Evolutionary conservation across 2,329 filamentous ascomycete genomes (phyloP).

Genomic region (Sporothrix euskadiensis): DNA sequence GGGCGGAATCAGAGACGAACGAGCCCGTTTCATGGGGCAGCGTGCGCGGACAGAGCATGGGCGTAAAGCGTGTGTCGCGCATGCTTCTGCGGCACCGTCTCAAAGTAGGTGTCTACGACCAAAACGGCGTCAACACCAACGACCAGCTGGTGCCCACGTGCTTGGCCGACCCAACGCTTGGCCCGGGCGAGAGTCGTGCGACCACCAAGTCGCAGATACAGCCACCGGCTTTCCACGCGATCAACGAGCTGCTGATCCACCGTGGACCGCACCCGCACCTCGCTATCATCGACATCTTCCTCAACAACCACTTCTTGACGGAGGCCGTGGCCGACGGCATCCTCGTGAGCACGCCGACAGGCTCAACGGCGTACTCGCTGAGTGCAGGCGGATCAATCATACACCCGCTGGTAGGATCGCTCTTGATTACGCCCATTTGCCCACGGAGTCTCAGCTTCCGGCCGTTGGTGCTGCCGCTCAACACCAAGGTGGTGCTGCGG

Average conservation of each 20-base stretch:
- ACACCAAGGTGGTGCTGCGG: slow-evolving; percentile 78
- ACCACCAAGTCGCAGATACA: neutral
- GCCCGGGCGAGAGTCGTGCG: neutral
- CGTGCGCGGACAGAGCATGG: slow-evolving; percentile 78
- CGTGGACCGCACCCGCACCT: slow-evolving; percentile 87
- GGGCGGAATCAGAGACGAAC: slow-evolving; percentile 26
- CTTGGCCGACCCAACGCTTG: slow-evolving; percentile 19
- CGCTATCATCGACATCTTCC: slow-evolving; percentile 85
- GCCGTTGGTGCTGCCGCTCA: slow-evolving; percentile 82
- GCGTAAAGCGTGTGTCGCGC: slow-evolving; percentile 69
- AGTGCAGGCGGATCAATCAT: slow-evolving; percentile 90
- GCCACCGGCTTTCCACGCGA: slow-evolving; percentile 62
- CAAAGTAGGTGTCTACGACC: slow-evolving; percentile 79
- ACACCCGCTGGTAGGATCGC: slow-evolving; percentile 83
- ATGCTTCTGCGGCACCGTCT: slow-evolving; percentile 84
- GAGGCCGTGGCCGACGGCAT: slow-evolving; percentile 95
- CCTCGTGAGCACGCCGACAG: slow-evolving; percentile 89
- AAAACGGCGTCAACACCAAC: slow-evolving; percentile 62
- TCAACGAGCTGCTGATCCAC: slow-evolving; percentile 95
- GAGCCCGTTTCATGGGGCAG: slow-evolving; percentile 63
- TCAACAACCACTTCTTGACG: slow-evolving; percentile 86
- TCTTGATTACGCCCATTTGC: slow-evolving; percentile 92
- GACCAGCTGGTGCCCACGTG: slow-evolving; percentile 52
- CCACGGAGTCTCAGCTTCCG: slow-evolving; percentile 89
- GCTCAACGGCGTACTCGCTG: slow-evolving; percentile 93